These are phyloP conservation scores for Hypoxylon sp. DNA, from an alignment of 2,329 filamentous ascomycete species.

Conservation along the genomic window DNA sequence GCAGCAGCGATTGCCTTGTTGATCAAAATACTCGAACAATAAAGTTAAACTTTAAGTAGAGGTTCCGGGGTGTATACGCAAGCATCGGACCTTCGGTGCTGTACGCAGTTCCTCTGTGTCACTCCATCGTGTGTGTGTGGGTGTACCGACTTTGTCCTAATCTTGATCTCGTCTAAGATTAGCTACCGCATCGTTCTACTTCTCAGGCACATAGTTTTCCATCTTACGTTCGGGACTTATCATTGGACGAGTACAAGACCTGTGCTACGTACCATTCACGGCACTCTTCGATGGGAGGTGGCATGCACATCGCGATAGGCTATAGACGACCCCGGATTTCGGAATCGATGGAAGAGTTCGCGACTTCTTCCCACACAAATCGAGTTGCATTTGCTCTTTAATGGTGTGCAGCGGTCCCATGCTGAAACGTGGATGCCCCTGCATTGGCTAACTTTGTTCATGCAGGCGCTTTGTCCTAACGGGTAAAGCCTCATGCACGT, in stretches of 20 bases:
- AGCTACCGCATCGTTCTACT: neutral
- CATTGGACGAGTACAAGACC: neutral
- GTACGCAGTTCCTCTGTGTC: conserved; percentile 9
- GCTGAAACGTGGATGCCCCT: conserved; percentile 41
- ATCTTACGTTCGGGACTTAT: neutral
- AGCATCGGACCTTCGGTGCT: conserved; percentile 9
- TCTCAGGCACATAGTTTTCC: neutral
- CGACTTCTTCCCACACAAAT: conserved; percentile 17
- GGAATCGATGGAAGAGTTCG: conserved; percentile 13
- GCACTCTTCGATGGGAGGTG: conserved; percentile 1
- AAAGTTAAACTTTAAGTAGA: conserved; percentile 4
- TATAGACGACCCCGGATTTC: conserved; percentile 33
- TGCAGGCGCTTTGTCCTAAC: conserved; percentile 36
- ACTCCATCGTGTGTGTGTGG: conserved; percentile 6
- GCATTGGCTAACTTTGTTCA: conserved; percentile 35
- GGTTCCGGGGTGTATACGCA: neutral
- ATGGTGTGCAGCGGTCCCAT: conserved; percentile 26
- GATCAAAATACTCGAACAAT: conserved; percentile 7
- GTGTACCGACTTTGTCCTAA: neutral
- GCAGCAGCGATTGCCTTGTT: neutral
- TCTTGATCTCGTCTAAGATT: conserved; percentile 15
- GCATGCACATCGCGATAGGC: conserved; percentile 4
- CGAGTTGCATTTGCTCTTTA: conserved; percentile 4
- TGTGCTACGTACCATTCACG: neutral
- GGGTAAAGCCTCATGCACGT: conserved; percentile 31